A percentile compares a stretch with the other conserved stretches of the same genome.
Evolutionary conservation across 2,329 filamentous ascomycete species (phyloP).

Genomic region (Botrytis cinerea): DNA sequence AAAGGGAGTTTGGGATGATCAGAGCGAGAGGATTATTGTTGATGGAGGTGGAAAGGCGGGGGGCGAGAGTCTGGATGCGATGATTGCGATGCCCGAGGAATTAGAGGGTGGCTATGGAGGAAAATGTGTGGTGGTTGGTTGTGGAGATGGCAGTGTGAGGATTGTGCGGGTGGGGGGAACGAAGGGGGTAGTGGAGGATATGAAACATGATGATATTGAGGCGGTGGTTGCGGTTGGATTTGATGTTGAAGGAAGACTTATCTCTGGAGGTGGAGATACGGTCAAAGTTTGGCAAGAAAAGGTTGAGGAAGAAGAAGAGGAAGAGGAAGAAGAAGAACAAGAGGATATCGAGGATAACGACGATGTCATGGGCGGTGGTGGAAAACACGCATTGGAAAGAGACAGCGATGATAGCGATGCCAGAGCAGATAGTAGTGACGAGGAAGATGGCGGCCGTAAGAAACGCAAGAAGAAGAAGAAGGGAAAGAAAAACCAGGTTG

Average conservation of each 20-base stretch:
- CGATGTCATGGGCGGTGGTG: conserved; percentile 45
- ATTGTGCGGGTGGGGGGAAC: conserved; percentile 73
- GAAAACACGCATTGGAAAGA: conserved; percentile 38
- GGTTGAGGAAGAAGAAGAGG: conserved; percentile 51
- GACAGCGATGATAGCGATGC: conserved; percentile 37
- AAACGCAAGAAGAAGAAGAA: conserved; percentile 41
- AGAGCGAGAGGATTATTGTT: conserved; percentile 84
- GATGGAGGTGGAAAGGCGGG: conserved; percentile 59
- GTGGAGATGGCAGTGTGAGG: conserved; percentile 77
- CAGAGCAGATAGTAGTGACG: conserved; percentile 50
- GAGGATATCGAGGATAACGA: conserved; percentile 43
- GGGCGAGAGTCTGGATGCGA: conserved; percentile 79
- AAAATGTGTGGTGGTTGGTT: conserved; percentile 75
- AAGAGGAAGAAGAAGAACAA: conserved; percentile 51
- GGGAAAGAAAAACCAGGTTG: conserved; percentile 39
- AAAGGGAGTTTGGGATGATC: conserved; percentile 90
- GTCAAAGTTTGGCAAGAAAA: conserved; percentile 90
- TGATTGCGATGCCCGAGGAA: conserved; percentile 70
- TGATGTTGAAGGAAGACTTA: conserved; percentile 81
- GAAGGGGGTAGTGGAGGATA: conserved; percentile 67
- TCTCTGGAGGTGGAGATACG: conserved; percentile 81
- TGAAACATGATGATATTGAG: conserved; percentile 82
- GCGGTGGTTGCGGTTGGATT: conserved; percentile 81
- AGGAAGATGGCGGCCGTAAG: conserved; percentile 33
- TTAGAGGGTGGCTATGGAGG: conserved; percentile 59